Evolutionary conservation across 805 yeast species (phyloP), one percentile per base, ranked within the genome.

Genomic region (Sugiyamaella boreocaroliniensis): DNA sequence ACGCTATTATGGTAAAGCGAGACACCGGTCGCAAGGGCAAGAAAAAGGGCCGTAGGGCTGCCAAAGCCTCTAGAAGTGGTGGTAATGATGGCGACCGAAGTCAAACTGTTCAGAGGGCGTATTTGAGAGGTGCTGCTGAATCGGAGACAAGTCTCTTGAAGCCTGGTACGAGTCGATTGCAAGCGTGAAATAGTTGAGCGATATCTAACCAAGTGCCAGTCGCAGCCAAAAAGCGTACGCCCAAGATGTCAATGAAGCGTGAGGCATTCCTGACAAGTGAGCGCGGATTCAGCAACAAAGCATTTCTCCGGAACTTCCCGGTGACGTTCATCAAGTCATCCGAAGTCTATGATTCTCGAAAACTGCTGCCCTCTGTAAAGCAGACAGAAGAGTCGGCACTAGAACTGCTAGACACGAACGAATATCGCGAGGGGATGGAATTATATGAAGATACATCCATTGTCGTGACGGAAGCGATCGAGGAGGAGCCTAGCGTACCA

Each of bases 241-340:
- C 37, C 11, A 32, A 32, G n/a, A 32, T 32, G 37, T 32, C 37
- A 14, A 11, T 32, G n/a, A 32, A 14, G n/a, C 37, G 37, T 14
- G 37, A 32, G 8, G 37, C 37, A 4, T 11, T 32, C 37, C 12
- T 32, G 37, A 32, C 37, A 32, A 11, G n/a, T 32, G n/a, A 40
- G 46, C 37, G 50, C 5, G 29, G 16, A 18, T 15, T n/a, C 19
- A 44, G 49, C 37, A 26, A 37, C 14, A 40, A n/a, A 18, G 14
- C 16, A 37, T 16, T 47, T 20, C 37, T 49, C 19, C 22, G 55
- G 19, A 11, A 32, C 37, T 18, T 43, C 20, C 47, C 53, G 3
- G 34, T 52, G n/a, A 34, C 29, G n/a, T 52, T 52, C 20, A 41
- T 52, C 37, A 52, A 49, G 41, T 43, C 53, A 41, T 19, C 50